Percentiles rank a stretch among this genome's conserved stretches.
Evolutionary conservation across 768 basidiomycete species (phyloP).

Genomic region (Lepiota brunneoincarnata): DNA sequence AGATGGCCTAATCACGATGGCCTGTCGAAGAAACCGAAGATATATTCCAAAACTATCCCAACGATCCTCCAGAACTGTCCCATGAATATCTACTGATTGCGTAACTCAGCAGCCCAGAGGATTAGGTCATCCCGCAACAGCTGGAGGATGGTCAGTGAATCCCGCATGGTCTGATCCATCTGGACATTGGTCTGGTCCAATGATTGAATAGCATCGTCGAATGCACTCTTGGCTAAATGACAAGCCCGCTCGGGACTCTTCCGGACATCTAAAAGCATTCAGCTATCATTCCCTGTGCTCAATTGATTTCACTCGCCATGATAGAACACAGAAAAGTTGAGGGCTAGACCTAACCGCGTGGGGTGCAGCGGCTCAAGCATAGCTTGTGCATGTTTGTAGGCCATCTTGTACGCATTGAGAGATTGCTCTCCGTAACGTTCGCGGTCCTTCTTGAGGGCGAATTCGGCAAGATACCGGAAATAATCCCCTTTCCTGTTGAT

Average conservation of each 20-base stretch:
- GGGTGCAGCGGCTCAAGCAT: conserved; percentile 80
- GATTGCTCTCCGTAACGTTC: conserved; percentile 70
- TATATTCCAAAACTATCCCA: not conserved
- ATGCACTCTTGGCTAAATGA: conserved; percentile 87
- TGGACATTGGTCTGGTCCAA: conserved; percentile 40
- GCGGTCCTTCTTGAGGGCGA: conserved; percentile 69
- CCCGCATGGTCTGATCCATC: conserved; percentile 44
- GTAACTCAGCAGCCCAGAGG: conserved; percentile 80
- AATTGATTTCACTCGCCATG: conserved; percentile 39
- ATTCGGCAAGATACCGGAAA: conserved; percentile 88
- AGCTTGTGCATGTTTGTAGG: conserved; percentile 77
- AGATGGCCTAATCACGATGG: not conserved
- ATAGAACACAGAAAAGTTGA: conserved; percentile 95
- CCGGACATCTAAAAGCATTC: conserved; percentile 53
- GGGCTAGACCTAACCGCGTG: conserved; percentile 81
- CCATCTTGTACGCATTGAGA: conserved; percentile 80
- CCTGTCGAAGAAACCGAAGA: not conserved
- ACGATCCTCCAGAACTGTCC: not conserved
- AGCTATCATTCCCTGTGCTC: not conserved
- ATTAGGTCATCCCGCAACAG: conserved; percentile 82
- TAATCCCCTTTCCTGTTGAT: conserved; percentile 62
- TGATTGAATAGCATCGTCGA: conserved; percentile 83
- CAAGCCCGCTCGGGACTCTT: conserved; percentile 85
- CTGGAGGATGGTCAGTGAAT: conserved; percentile 83
- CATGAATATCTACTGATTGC: not conserved